These are phyloP conservation scores for Kodamaea sagamina DNA, from an alignment of 805 yeast genomes.

Conservation along the genomic window DNA sequence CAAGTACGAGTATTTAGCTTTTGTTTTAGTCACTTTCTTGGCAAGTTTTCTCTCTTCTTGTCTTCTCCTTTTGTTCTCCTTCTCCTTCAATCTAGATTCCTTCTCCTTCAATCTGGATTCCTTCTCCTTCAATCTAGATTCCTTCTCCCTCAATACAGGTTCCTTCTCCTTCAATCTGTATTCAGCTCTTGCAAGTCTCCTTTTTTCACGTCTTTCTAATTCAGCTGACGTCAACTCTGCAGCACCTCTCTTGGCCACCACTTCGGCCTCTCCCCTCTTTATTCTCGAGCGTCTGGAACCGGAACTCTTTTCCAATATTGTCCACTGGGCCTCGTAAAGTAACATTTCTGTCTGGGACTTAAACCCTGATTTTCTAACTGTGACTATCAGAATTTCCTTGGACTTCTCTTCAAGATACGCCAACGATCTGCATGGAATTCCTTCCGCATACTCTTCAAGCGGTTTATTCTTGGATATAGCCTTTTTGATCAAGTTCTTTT, in stretches of 20 bases:
- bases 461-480: slow-evolving; percentile 1
- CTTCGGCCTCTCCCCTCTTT: slow-evolving; percentile 13
- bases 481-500: slow-evolving; percentile 15
- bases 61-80: slow-evolving; percentile 1
- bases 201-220: slow-evolving; percentile 12
- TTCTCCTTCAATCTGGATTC: slow-evolving; percentile 6
- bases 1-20: not conserved
- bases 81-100: not conserved
- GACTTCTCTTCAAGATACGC: slow-evolving; percentile 24
- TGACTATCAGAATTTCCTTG: slow-evolving; percentile 27
- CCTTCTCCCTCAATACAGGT: no score
- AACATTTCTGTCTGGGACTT: slow-evolving; percentile 19
- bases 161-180: no score
- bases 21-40: not conserved
- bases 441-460: not conserved
- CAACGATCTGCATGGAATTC: slow-evolving; percentile 27
- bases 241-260: slow-evolving; percentile 8
- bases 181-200: slow-evolving; percentile 8
- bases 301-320: slow-evolving; percentile 15
- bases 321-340: slow-evolving; percentile 44
- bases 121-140: slow-evolving; percentile 10
- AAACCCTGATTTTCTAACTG: slow-evolving; percentile 27
- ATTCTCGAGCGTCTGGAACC: slow-evolving; percentile 2
- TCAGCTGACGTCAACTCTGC: slow-evolving; percentile 20
- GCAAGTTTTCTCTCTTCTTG: slow-evolving; percentile 8